Percentiles rank a stretch among this genome's conserved stretches.
Conservation (phyloP, 2,329 filamentous ascomycete species). For the Cladobotryum protrusum region DNA sequence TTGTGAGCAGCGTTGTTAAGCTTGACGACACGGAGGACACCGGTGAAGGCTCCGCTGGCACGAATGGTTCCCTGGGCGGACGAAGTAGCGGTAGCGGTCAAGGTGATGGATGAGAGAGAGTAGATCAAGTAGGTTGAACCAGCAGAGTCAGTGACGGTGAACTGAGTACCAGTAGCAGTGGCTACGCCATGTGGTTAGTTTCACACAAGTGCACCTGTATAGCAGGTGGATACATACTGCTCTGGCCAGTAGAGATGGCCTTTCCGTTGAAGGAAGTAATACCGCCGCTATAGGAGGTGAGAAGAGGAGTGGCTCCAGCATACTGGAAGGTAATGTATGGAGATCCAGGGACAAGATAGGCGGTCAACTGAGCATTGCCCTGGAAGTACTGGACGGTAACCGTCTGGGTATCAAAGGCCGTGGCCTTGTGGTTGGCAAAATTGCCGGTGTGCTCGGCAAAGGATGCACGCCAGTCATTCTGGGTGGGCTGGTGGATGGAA, state of each 20-base stretch:
- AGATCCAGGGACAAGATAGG: conserved; percentile 18
- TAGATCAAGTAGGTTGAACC: conserved; percentile 19
- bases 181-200: conserved; percentile 5
- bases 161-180: conserved; percentile 15
- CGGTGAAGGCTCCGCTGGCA: conserved; percentile 13
- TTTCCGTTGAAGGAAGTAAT: conserved; percentile 19
- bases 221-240: conserved; percentile 7
- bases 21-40: conserved; percentile 18
- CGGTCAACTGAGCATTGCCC: conserved; percentile 14
- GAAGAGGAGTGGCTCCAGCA: conserved; percentile 13
- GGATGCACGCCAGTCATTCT: conserved; percentile 18
- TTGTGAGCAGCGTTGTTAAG: conserved; percentile 16
- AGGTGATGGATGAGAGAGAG: conserved; percentile 16
- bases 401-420: conserved; percentile 17
- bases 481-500: conserved; percentile 19
- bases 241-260: conserved; percentile 13
- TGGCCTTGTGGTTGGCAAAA: conserved; percentile 20
- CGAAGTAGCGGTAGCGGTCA: conserved; percentile 15
- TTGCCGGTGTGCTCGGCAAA: conserved; percentile 18
- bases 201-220: neutral
- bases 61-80: conserved; percentile 13
- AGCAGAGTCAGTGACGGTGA: conserved; percentile 18
- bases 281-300: conserved; percentile 15
- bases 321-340: conserved; percentile 20
- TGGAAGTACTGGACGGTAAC: conserved; percentile 21